phyloP scores from a whole-genome alignment of 83 land plant species.

The Larix sibirica region DNA sequence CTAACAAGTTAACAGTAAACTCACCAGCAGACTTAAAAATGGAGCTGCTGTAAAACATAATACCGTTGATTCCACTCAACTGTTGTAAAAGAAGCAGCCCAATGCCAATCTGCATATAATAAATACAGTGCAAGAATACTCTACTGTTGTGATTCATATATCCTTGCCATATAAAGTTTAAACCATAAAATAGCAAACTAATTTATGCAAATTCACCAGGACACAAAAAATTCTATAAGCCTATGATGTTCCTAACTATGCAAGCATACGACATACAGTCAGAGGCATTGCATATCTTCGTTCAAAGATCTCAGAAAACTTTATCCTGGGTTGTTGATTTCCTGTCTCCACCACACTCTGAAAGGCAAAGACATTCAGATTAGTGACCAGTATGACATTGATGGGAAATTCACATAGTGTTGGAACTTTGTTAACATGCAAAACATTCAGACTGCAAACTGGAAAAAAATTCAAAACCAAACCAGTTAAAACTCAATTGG shows the following conservation, averaged over 20 bases:
- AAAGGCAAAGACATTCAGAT: neutral
- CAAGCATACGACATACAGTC: neutral
- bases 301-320: conserved; percentile 6
- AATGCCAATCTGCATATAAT: conserved; percentile 51
- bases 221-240: neutral
- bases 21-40: conserved; percentile 71
- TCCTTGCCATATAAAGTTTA: neutral
- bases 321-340: conserved; percentile 4
- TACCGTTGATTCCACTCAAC: conserved; percentile 62
- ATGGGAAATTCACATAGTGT: neutral
- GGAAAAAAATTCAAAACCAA: neutral
- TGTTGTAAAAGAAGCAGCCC: conserved; percentile 63
- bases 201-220: neutral
- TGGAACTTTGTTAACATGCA: neutral
- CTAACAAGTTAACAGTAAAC: neutral
- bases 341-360: conserved; percentile 11
- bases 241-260: neutral
- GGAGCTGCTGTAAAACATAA: conserved; percentile 60
- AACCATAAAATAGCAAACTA: neutral
- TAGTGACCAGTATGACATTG: neutral
- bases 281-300: conserved; percentile 14
- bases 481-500: neutral
- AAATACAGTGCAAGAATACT: neutral
- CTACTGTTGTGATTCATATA: neutral
- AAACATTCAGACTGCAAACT: neutral